Conservation (phyloP, 139 green algal genomes). For the Tetradesmus obliquus region DNA sequence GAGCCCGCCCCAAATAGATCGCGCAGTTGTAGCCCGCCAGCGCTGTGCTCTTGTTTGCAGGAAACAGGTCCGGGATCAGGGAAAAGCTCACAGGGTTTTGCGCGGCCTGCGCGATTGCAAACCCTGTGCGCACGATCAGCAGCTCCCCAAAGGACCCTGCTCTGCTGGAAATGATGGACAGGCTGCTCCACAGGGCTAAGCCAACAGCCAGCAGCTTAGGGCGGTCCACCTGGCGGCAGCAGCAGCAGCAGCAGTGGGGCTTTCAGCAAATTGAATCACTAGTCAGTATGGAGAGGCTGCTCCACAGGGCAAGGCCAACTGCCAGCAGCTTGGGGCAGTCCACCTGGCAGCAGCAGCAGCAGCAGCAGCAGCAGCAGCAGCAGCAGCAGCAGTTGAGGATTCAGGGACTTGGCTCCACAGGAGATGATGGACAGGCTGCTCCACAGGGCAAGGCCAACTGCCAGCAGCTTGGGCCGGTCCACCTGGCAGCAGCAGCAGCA, state of each 20-base stretch:
- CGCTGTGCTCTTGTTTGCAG: conserved; percentile 79
- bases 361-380: background rate
- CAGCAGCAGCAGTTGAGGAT: too few species aligned
- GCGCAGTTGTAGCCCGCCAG: conserved; percentile 91
- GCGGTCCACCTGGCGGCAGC: conserved; percentile 9
- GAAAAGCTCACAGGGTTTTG: conserved; percentile 88
- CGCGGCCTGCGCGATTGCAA: conserved; percentile 84
- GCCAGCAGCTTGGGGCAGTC: conserved; percentile 77
- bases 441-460: conserved; percentile 75
- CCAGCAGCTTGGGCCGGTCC: conserved; percentile 75
- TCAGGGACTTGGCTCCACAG: conserved; percentile 61
- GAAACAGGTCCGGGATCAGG: conserved; percentile 93
- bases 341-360: conserved; percentile 2
- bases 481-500: background rate
- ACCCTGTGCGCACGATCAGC: conserved; percentile 75
- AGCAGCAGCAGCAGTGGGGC: background rate
- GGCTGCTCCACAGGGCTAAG: conserved; percentile 73
- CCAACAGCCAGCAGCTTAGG: conserved; percentile 80
- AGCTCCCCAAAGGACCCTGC: conserved; percentile 70
- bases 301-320: conserved; percentile 76
- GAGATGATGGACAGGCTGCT: conserved; percentile 75
- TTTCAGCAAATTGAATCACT: conserved; percentile 32
- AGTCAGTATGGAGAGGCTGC: conserved; percentile 72
- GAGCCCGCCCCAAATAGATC: conserved; percentile 88
- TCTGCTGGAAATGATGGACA: conserved; percentile 75